Conservation (phyloP, 2,329 filamentous ascomycete genomes). For the Aspergillus phoenicis region DNA sequence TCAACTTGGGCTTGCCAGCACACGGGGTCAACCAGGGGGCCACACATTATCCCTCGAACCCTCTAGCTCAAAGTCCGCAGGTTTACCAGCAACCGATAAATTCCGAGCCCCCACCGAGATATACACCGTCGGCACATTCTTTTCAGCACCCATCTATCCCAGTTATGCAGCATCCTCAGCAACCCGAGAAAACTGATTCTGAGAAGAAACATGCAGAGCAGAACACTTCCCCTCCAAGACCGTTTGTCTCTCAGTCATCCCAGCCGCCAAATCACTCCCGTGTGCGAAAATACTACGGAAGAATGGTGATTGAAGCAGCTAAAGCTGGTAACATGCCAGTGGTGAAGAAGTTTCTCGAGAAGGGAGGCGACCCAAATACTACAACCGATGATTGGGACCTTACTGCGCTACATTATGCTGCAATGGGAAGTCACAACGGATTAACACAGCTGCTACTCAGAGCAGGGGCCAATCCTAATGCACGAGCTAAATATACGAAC, state of each 20-base stretch:
- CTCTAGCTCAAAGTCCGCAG: no score
- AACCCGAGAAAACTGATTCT: no score
- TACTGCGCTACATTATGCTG: constrained; percentile 1
- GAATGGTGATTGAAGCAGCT: background rate
- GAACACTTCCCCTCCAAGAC: background rate
- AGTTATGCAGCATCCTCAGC: background rate
- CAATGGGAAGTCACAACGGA: background rate
- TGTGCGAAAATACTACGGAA: background rate
- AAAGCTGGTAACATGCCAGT: background rate
- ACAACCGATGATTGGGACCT: background rate
- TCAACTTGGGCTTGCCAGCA: background rate
- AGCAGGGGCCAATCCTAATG: constrained; percentile 4
- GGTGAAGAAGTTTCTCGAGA: background rate
- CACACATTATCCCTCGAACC: no score
- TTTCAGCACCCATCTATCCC: background rate
- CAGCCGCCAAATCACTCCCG: background rate
- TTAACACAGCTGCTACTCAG: background rate
- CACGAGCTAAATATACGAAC: background rate
- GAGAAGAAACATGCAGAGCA: background rate
- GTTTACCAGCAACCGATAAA: no score
- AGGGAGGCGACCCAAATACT: background rate
- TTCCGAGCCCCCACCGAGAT: background rate
- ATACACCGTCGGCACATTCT: background rate
- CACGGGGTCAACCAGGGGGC: background rate
- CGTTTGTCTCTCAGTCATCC: background rate